Evolutionary conservation across 257 asterid genomes (phyloP).

Genomic region (Scutellaria minor): DNA sequence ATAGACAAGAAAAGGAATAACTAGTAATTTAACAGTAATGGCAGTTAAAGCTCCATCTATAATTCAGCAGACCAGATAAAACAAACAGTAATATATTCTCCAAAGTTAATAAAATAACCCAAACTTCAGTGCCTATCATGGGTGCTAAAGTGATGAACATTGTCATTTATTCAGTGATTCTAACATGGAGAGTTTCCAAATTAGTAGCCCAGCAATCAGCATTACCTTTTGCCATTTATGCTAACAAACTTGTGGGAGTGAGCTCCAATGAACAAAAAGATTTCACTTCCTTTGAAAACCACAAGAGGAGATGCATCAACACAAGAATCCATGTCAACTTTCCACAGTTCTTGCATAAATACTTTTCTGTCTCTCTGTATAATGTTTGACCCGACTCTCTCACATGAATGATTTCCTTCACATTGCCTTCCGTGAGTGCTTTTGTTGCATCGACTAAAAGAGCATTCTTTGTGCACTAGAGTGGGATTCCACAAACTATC

Average conservation of each 20-base stretch:
- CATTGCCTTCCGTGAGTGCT: constrained; percentile 53
- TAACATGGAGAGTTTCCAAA: constrained; percentile 25
- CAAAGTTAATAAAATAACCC: too few relatives aligned
- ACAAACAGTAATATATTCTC: too few relatives aligned
- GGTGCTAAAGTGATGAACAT: constrained; percentile 20
- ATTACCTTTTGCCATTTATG: constrained; percentile 72
- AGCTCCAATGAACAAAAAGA: constrained; percentile 77
- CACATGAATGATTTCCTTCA: constrained; percentile 43
- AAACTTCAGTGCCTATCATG: neutral
- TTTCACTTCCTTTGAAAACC: constrained; percentile 60
- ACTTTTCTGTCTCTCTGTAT: constrained; percentile 50
- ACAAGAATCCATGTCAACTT: constrained; percentile 78
- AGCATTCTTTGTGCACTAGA: constrained; percentile 52
- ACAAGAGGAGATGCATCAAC: constrained; percentile 96
- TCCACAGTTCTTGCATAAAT: constrained; percentile 68
- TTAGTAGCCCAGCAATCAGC: constrained; percentile 18
- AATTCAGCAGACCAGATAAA: too few relatives aligned
- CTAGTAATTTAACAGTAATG: too few relatives aligned
- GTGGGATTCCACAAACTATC: constrained; percentile 43
- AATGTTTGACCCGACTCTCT: constrained; percentile 44
- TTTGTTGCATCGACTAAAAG: constrained; percentile 83
- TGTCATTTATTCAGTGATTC: constrained; percentile 7
- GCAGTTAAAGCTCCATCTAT: too few relatives aligned
- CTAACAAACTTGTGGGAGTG: constrained; percentile 84
- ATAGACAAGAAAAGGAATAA: too few relatives aligned